Base-by-base conservation (phyloP, 345 rosid species). In the Camelina laxa region DNA sequence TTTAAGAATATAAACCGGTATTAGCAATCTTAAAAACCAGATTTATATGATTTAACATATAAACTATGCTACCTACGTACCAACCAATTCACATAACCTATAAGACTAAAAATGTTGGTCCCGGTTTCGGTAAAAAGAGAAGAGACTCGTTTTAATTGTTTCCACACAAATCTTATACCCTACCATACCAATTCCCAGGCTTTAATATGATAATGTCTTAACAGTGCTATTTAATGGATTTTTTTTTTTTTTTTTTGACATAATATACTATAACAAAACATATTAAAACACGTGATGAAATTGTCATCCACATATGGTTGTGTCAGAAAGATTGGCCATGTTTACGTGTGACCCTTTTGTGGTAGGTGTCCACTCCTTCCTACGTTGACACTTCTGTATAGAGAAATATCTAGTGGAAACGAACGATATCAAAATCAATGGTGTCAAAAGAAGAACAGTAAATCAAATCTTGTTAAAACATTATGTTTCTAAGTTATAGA, bases 141-240 rank as follows among this genome's bases (percentile, higher is more conserved):
- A 50, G 9, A 59, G 45, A 7, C 69, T 69, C 41, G 56, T 75
- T 44, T 61, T 61, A 75, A 61, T 60, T 41, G 63, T 27, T 67
- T 68, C 69, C 74, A 75, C 69, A 61, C 57, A 75, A 42, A 61
- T 61, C 22, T 69, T 69, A 65, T 74, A 21, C 69, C 79, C 75
- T 58, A 75, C 79, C 69, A 51, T 58, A 75, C 79, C 69, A 51
- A 41, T 60, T 62, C 24, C 49, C 58, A 55, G 42, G 30, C 75
- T 42, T 61, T 68, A 68, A 60, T 53, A 44, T 69, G 79, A 69
- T 54, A 75, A 42, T 60, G 74, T 14, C 79, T 16, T 13, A 60
- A 61, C 69, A 60, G 1, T 61, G 47, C 61, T 6, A 39, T 6
- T 15, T 42, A 48, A 35, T 48, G 19, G 3, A 14, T 58, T 16